phyloP scores from a whole-genome alignment of 192 early-diverging fungal genomes.

The Rhizophagus sp. region DNA sequence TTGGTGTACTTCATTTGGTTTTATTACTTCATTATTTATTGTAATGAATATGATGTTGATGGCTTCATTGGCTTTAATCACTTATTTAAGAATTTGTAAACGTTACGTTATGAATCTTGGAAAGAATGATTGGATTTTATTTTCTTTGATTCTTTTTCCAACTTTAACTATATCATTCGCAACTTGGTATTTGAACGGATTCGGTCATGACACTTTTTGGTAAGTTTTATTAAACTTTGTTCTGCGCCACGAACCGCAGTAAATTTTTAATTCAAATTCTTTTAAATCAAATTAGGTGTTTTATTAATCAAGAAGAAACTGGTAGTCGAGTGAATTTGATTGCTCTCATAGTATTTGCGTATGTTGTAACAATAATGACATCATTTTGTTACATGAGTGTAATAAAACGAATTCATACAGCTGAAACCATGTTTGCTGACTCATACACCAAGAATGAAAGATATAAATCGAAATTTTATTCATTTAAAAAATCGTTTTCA shows the following conservation, averaged over 20 bases:
- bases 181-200: conserved; percentile 16
- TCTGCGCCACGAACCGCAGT: too few species aligned
- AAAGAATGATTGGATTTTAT: conserved; percentile 24
- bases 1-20: conserved; percentile 17
- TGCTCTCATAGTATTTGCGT: conserved; percentile 12
- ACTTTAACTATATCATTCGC: background rate
- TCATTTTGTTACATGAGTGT: conserved; percentile 30
- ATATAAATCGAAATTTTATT: too few species aligned
- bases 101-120: background rate
- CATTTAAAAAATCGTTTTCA: too few species aligned
- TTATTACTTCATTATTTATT: conserved; percentile 14
- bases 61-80: conserved; percentile 19
- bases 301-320: background rate
- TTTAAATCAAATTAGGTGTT: conserved; percentile 11
- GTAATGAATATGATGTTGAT: conserved; percentile 26
- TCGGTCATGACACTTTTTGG: conserved; percentile 32
- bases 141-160: background rate
- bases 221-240: background rate
- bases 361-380: conserved; percentile 17
- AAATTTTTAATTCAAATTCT: too few species aligned
- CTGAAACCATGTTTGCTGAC: background rate
- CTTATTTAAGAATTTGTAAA: conserved; percentile 28
- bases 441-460: too few species aligned
- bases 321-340: conserved; percentile 30
- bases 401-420: conserved; percentile 22